phyloP scores from a whole-genome alignment of 306 rosid genomes.

The Prunus salicina region DNA sequence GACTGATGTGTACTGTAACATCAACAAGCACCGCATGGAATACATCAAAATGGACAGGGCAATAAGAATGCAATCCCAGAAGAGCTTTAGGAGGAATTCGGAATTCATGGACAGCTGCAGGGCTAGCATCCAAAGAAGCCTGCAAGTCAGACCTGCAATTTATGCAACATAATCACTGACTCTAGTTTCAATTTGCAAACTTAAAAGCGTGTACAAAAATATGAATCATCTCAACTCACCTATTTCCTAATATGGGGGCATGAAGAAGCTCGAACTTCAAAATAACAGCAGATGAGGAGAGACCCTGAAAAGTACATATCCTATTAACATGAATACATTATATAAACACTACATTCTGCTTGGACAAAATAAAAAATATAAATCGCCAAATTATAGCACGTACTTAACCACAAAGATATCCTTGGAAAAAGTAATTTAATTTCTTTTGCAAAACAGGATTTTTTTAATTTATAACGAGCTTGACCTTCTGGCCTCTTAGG shows the following conservation, averaged over 20 bases:
- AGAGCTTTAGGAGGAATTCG: slow-evolving; percentile 86
- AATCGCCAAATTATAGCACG: background rate
- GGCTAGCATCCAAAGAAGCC: slow-evolving; percentile 44
- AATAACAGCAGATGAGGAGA: slow-evolving; percentile 60
- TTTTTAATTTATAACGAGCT: background rate
- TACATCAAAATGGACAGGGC: slow-evolving; percentile 80
- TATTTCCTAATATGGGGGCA: slow-evolving; percentile 56
- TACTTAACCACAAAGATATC: background rate
- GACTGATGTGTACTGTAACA: slow-evolving; percentile 70
- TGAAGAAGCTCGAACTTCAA: slow-evolving; percentile 91
- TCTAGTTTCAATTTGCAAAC: slow-evolving; percentile 27
- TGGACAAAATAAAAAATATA: background rate
- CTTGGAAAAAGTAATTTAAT: background rate
- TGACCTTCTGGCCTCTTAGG: background rate
- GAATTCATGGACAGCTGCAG: slow-evolving; percentile 82
- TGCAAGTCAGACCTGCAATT: slow-evolving; percentile 55
- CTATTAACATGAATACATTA: slow-evolving; percentile 21
- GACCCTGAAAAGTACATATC: slow-evolving; percentile 54
- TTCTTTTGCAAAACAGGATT: background rate
- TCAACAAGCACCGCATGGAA: slow-evolving; percentile 81
- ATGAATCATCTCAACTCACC: slow-evolving; percentile 46
- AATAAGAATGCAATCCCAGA: slow-evolving; percentile 78
- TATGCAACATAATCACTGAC: slow-evolving; percentile 32
- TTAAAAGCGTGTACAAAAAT: slow-evolving; percentile 1
- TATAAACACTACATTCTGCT: background rate